Percentiles rank a stretch among this genome's conserved stretches.
phyloP scores from a whole-genome alignment of 768 basidiomycete genomes.

The Lactifluus pinguis region DNA sequence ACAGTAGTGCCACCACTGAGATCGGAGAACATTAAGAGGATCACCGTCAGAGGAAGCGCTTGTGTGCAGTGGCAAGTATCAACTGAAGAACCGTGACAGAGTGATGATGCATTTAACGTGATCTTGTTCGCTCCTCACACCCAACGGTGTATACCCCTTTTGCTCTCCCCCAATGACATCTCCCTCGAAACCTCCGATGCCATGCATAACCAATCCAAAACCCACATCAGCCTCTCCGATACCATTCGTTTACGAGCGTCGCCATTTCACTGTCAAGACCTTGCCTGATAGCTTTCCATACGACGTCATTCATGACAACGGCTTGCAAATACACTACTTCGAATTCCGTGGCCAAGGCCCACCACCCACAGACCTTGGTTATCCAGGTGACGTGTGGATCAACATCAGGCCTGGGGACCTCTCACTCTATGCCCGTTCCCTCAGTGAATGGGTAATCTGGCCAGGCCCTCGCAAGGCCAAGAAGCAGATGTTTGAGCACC shows the following conservation, averaged over 20 bases:
- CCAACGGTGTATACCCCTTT: background rate
- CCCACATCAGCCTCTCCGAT: slow-evolving; percentile 16
- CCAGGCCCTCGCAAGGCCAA: slow-evolving; percentile 21
- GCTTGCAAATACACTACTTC: slow-evolving; percentile 22
- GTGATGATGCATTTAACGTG: slow-evolving; percentile 7
- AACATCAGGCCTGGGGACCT: slow-evolving; percentile 18
- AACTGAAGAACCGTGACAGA: background rate
- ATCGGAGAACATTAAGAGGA: background rate
- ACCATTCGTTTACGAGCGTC: slow-evolving; percentile 17
- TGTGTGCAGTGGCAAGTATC: background rate
- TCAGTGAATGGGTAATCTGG: slow-evolving; percentile 17
- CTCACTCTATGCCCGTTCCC: slow-evolving; percentile 18
- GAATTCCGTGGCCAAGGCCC: slow-evolving; percentile 24
- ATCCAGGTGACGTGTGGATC: slow-evolving; percentile 23
- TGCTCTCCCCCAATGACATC: slow-evolving; percentile 5
- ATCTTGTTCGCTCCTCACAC: background rate
- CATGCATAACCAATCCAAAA: slow-evolving; percentile 18
- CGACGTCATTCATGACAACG: slow-evolving; percentile 19
- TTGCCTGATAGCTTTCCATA: slow-evolving; percentile 18
- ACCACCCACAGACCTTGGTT: slow-evolving; percentile 22
- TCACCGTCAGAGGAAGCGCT: background rate
- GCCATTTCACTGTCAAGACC: slow-evolving; percentile 20
- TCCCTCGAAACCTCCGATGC: slow-evolving; percentile 16
- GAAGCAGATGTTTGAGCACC: slow-evolving; percentile 21
- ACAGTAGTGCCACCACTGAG: background rate